These are phyloP conservation scores for Gymnopilus dilepis DNA, from an alignment of 768 basidiomycete species.

Conservation along the genomic window DNA sequence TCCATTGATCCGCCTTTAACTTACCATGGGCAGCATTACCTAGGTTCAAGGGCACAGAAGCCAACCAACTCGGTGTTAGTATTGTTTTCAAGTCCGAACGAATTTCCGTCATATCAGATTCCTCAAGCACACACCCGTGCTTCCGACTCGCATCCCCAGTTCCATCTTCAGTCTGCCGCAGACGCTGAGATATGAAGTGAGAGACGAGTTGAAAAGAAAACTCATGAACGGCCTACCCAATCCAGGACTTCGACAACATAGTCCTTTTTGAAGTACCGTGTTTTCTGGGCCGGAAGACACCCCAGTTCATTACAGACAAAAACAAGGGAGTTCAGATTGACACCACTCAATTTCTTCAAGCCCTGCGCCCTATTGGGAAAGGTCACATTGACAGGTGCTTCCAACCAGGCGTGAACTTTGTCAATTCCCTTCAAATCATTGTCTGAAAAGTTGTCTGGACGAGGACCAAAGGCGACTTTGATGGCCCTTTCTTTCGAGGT, in stretches of 20 bases:
- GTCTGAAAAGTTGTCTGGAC: not conserved
- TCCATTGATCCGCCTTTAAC: conserved; percentile 44
- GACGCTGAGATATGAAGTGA: not conserved
- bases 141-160: not conserved
- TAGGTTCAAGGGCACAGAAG: conserved; percentile 26
- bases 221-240: not conserved
- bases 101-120: conserved; percentile 24
- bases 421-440: not conserved
- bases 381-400: not conserved
- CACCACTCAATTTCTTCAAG: not conserved
- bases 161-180: not conserved
- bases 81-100: conserved; percentile 27
- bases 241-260: not conserved
- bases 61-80: conserved; percentile 32
- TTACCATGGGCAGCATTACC: conserved; percentile 31
- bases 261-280: not conserved
- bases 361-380: not conserved
- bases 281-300: not conserved
- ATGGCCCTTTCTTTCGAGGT: not conserved
- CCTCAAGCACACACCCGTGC: conserved; percentile 13
- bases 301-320: not conserved
- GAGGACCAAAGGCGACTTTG: not conserved
- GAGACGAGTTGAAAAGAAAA: not conserved
- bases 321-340: not conserved
- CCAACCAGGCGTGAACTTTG: not conserved